A percentile compares a stretch with the other conserved stretches of the same genome.
Evolutionary conservation across 129 eudicot species (phyloP).

Genomic region (Saussurea involucrata): DNA sequence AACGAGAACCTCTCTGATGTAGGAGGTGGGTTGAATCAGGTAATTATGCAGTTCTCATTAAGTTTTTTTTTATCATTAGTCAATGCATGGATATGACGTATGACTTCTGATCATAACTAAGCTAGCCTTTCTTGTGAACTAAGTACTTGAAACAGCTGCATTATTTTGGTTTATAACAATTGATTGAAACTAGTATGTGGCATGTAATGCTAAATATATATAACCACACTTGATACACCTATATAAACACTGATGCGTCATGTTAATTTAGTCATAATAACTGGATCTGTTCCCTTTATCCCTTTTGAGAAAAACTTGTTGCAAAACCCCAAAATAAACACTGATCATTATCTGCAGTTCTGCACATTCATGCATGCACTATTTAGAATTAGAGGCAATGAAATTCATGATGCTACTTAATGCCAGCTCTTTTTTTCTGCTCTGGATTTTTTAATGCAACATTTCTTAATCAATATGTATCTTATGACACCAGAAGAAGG

Average conservation of each 20-base stretch:
- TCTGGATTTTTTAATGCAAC: conserved; percentile 6
- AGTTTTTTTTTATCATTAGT: neutral
- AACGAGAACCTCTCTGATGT: conserved; percentile 15
- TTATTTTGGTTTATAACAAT: neutral
- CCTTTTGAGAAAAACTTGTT: neutral
- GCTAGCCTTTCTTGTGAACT: neutral
- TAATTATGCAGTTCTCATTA: neutral
- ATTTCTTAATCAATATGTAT: neutral
- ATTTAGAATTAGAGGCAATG: neutral
- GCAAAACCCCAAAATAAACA: neutral
- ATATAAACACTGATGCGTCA: neutral
- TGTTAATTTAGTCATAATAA: neutral
- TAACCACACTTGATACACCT: neutral
- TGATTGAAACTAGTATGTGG: neutral
- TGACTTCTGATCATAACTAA: neutral
- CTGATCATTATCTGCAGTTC: neutral
- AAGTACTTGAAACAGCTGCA: neutral
- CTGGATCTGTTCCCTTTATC: neutral
- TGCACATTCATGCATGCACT: neutral
- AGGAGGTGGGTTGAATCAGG: conserved; percentile 21
- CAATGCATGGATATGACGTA: neutral
- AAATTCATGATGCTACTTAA: conserved; percentile 1
- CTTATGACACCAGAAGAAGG: conserved; percentile 15
- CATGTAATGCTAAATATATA: neutral
- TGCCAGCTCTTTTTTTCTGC: conserved; percentile 1